phyloP scores from a whole-genome alignment of 495 filamentous ascomycete species.

The Aspergillus sclerotiicarbonarius region DNA sequence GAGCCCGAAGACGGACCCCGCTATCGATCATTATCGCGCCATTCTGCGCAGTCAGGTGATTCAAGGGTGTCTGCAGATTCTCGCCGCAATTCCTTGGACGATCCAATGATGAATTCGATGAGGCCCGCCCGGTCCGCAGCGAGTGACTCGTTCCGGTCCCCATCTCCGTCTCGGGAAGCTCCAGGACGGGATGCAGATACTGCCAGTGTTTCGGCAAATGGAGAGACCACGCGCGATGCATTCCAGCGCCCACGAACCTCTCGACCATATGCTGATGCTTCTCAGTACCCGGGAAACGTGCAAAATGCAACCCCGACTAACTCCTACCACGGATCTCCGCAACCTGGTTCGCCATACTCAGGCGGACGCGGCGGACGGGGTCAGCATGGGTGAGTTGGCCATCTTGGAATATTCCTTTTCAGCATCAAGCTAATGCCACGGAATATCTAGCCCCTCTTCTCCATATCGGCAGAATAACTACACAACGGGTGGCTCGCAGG shows the following conservation, averaged over 20 bases:
- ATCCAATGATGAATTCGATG: slow-evolving; percentile 33
- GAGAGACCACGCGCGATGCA: slow-evolving; percentile 30
- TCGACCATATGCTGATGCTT: slow-evolving; percentile 40
- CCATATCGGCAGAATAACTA: slow-evolving; percentile 51
- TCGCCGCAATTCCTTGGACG: slow-evolving; percentile 19
- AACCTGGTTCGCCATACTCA: slow-evolving; percentile 62
- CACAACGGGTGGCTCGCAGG: slow-evolving; percentile 44
- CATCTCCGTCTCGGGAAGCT: slow-evolving; percentile 40
- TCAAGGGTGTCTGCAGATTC: slow-evolving; percentile 35
- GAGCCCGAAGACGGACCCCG: slow-evolving; percentile 31
- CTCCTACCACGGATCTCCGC: slow-evolving; percentile 67
- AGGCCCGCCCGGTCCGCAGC: slow-evolving; percentile 27
- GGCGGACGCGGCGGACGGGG: slow-evolving; percentile 55
- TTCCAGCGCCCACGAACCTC: slow-evolving; percentile 30
- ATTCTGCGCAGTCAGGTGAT: slow-evolving; percentile 32
- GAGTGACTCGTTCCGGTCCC: slow-evolving; percentile 29
- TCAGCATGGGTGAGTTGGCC: slow-evolving; percentile 56
- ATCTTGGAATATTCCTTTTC: slow-evolving; percentile 11
- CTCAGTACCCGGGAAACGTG: slow-evolving; percentile 56
- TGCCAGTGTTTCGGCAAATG: slow-evolving; percentile 20
- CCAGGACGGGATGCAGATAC: slow-evolving; percentile 36
- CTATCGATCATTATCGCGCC: slow-evolving; percentile 34
- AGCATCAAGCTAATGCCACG: slow-evolving; percentile 21
- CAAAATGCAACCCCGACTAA: slow-evolving; percentile 57
- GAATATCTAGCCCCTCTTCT: slow-evolving; percentile 41